Base-by-base conservation (phyloP, 495 filamentous ascomycete genomes). In the Trichocladium antarcticum region DNA sequence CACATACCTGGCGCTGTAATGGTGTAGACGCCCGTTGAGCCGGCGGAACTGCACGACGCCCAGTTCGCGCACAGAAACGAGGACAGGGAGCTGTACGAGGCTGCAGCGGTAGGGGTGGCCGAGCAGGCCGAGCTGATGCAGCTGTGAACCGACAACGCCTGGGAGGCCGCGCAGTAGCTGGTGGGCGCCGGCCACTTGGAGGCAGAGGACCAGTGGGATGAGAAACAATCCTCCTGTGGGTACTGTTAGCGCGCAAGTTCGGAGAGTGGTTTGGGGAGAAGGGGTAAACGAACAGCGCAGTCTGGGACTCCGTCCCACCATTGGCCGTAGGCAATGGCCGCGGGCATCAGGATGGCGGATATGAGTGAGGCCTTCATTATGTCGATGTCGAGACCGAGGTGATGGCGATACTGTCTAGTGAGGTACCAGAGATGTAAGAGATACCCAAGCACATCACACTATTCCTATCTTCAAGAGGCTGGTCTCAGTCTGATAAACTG, bases 281-380 rank as follows among this genome's bases (percentile, higher is more conserved):
- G n/a, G n/a, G 32, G 29, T 19, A 15, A 22, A 68, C 69, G 53
- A 47, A 73, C 69, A 55, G 68, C 69, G 45, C 70, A 73, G 21
- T 64, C 61, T 0, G 70, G 70, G 12, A 68, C 68, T 12, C 64
- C 68, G 38, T 40, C 57, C 56, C 64, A 70, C 70, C 70, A 73
- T 27, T 57, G 55, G 32, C 51, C 54, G 35, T 60, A 50, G 50
- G 27, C 56, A 8, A 48, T 32, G 11, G 35, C 39, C 14, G 47
- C 58, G 10, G 49, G 46, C 24, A 43, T 48, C 32, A 61, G 47
- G 42, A 59, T 5, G 38, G 54, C 42, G 24, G 51, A 17, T 38
- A 45, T 34, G 19, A 35, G 31, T 6, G 53, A 36, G 21, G 45
- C 19, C 45, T 51, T 62, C 52, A 64, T 60, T 31, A 2, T 41